These are phyloP conservation scores for California macrophylla DNA, from an alignment of 441 rosid genomes.

Conservation along the genomic window DNA sequence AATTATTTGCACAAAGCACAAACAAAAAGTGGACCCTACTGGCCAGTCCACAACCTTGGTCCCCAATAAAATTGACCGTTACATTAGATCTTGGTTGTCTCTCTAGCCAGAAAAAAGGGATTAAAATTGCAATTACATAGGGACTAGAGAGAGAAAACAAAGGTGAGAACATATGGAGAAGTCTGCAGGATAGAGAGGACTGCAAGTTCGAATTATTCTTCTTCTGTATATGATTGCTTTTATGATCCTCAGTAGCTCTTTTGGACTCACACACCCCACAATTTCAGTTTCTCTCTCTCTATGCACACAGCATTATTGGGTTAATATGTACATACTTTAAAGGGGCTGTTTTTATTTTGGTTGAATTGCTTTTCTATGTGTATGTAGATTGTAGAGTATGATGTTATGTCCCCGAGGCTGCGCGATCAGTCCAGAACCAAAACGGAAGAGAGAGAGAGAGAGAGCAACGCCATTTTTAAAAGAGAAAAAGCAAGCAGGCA, in stretches of 20 bases:
- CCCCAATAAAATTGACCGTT: not conserved
- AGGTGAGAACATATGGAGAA: conserved; percentile 31
- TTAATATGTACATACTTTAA: conserved; percentile 3
- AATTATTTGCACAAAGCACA: not conserved
- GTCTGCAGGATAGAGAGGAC: conserved; percentile 42
- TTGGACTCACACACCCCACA: conserved; percentile 23
- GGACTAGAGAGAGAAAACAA: not conserved
- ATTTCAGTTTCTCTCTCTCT: conserved; percentile 5
- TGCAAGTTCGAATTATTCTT: conserved; percentile 71
- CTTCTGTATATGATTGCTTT: conserved; percentile 50
- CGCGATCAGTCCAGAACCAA: conserved; percentile 27
- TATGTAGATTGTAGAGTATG: not conserved
- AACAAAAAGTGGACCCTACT: not conserved
- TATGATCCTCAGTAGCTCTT: conserved; percentile 21
- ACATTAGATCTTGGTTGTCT: not conserved
- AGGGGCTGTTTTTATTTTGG: conserved; percentile 4
- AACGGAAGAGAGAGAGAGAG: conserved; percentile 10
- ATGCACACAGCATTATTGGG: not conserved
- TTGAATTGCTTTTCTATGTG: not conserved
- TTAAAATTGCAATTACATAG: not conserved
- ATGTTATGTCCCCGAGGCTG: conserved; percentile 36
- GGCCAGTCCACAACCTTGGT: not conserved
- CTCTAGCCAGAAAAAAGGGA: not conserved
- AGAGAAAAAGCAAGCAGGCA: conserved; percentile 10
- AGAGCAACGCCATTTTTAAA: not conserved